Percentiles rank a stretch among this genome's conserved stretches.
Conservation (phyloP, 1,139 yeast species). For the Lodderomyces elongisporus region DNA sequence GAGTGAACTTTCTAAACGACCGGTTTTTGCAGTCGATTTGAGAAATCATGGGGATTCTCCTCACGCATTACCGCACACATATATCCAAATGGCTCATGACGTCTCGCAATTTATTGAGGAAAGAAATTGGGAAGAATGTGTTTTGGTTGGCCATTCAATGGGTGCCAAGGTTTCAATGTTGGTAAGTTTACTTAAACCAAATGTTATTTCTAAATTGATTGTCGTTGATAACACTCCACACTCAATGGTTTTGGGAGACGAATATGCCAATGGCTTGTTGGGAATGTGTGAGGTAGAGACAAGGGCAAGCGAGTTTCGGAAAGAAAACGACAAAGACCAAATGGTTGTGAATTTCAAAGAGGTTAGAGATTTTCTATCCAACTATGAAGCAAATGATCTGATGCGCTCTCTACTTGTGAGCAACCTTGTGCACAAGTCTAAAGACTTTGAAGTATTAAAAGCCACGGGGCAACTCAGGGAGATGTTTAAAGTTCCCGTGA, state of each 20-base stretch:
- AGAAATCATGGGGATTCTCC: constrained; percentile 52
- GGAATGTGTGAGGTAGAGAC: constrained; percentile 33
- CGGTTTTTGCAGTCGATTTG: constrained; percentile 42
- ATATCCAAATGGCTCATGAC: constrained; percentile 40
- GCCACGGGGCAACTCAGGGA: constrained; percentile 15
- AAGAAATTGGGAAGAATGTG: constrained; percentile 21
- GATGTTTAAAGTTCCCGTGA: constrained; percentile 22
- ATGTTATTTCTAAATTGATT: constrained; percentile 32
- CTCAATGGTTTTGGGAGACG: constrained; percentile 18
- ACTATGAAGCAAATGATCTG: constrained; percentile 20
- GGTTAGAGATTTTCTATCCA: constrained; percentile 17
- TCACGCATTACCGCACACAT: constrained; percentile 40
- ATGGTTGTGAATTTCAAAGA: constrained; percentile 6
- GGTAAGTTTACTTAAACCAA: constrained; percentile 35
- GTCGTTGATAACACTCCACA: constrained; percentile 49
- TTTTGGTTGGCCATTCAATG: constrained; percentile 48
- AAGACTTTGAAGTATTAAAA: constrained; percentile 11
- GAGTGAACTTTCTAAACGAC: constrained; percentile 23
- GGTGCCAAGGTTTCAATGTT: constrained; percentile 53
- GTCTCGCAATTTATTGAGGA: constrained; percentile 25
- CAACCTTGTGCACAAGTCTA: constrained; percentile 17
- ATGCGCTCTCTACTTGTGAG: constrained; percentile 28
- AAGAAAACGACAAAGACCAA: constrained; percentile 3
- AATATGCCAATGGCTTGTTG: constrained; percentile 23
- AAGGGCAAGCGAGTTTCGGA: constrained; percentile 4